A percentile compares a stretch with the other conserved stretches of the same genome.
Evolutionary conservation across 2,329 filamentous ascomycete species (phyloP).

Genomic region (Calonectria crousiana): DNA sequence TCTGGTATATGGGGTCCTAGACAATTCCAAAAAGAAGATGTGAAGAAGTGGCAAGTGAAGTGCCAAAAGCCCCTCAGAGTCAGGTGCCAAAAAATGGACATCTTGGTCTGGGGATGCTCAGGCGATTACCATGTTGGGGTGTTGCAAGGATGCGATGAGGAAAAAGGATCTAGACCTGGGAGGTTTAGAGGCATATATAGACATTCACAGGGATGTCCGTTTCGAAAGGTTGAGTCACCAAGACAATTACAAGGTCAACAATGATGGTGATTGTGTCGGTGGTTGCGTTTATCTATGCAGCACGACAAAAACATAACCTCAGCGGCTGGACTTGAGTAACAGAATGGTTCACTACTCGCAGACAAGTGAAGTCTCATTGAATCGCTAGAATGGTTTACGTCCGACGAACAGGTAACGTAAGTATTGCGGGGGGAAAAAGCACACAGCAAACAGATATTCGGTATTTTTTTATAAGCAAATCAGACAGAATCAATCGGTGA

Average conservation of each 20-base stretch:
- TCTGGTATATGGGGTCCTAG: neutral
- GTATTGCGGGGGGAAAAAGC: too few species aligned
- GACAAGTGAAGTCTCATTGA: too few species aligned
- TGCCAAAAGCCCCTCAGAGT: neutral
- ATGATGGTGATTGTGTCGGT: neutral
- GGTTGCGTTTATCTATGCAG: neutral
- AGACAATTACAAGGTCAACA: neutral
- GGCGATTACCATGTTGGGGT: neutral
- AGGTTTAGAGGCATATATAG: neutral
- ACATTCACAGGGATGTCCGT: neutral
- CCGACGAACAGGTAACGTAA: too few species aligned
- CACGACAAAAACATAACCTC: too few species aligned
- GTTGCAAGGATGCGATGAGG: neutral
- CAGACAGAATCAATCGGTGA: neutral
- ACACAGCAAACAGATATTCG: neutral
- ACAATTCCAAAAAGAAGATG: neutral
- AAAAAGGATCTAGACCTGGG: neutral
- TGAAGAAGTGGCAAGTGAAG: neutral
- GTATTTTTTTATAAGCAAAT: neutral
- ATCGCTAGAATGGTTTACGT: too few species aligned
- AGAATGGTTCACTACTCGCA: too few species aligned
- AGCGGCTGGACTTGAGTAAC: too few species aligned
- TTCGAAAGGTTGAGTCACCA: neutral
- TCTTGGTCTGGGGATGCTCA: neutral
- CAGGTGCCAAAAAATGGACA: neutral